phyloP scores from a whole-genome alignment of 495 filamentous ascomycete genomes.

The Aspergillus funiculosus region DNA sequence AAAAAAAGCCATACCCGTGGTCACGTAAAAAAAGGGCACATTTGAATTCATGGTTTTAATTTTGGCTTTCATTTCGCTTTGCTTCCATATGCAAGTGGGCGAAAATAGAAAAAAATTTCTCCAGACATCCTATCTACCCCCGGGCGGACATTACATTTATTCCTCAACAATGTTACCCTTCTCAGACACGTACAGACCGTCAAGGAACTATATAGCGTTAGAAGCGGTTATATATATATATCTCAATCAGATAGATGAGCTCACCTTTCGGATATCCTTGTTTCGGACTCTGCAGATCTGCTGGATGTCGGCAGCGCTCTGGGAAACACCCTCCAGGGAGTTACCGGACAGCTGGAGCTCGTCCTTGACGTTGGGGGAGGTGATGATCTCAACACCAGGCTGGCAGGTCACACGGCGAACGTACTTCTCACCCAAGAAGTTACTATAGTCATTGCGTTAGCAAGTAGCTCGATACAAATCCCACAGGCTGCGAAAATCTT shows the following conservation, averaged over 20 bases:
- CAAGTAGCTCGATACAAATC: slow-evolving; percentile 15
- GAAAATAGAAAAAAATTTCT: slow-evolving; percentile 35
- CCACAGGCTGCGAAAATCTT: too few relatives aligned
- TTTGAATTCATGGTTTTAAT: slow-evolving; percentile 37
- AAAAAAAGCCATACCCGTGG: slow-evolving; percentile 29
- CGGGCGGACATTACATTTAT: slow-evolving; percentile 39
- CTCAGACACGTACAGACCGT: slow-evolving; percentile 99
- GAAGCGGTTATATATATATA: slow-evolving; percentile 4
- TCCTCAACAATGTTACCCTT: slow-evolving; percentile 84
- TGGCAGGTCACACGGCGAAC: slow-evolving; percentile 86
- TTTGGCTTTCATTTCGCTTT: slow-evolving; percentile 41
- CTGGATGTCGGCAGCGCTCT: slow-evolving; percentile 97
- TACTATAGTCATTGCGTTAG: slow-evolving; percentile 48
- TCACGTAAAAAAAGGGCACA: slow-evolving; percentile 23
- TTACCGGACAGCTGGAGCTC: slow-evolving; percentile 90
- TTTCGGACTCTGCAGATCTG: slow-evolving; percentile 98
- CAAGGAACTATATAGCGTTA: slow-evolving; percentile 75
- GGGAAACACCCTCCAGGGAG: slow-evolving; percentile 92
- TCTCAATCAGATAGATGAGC: slow-evolving; percentile 7
- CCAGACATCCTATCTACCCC: slow-evolving; percentile 38
- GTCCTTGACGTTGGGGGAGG: slow-evolving; percentile 90
- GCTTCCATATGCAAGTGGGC: slow-evolving; percentile 44
- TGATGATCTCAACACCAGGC: slow-evolving; percentile 80
- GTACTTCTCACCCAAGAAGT: slow-evolving; percentile 99
- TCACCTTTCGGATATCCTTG: slow-evolving; percentile 99